Conservation (phyloP, 2,329 filamentous ascomycete genomes). For the Aspergillus alliaceus region DNA sequence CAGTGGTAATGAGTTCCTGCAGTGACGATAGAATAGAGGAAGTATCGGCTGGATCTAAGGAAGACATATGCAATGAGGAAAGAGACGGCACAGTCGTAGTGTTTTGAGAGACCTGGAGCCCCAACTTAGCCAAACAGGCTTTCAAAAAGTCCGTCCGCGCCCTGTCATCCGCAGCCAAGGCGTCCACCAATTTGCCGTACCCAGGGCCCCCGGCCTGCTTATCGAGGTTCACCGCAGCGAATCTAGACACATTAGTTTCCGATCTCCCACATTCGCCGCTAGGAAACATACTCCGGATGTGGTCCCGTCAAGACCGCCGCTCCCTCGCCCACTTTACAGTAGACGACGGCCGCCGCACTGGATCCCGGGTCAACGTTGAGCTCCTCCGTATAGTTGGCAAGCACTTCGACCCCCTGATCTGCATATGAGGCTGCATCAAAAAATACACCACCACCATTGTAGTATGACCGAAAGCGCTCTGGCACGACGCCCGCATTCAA, state of each 20-base stretch:
- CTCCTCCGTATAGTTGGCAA: constrained; percentile 76
- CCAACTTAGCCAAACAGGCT: constrained; percentile 75
- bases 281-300: constrained; percentile 76
- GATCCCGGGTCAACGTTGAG: constrained; percentile 74
- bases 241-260: constrained; percentile 53
- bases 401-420: constrained; percentile 69
- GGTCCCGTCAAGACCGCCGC: constrained; percentile 78
- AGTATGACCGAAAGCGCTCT: constrained; percentile 72
- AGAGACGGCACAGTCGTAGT: constrained; percentile 72
- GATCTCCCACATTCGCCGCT: too few species aligned
- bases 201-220: constrained; percentile 64
- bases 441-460: constrained; percentile 93
- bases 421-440: constrained; percentile 69
- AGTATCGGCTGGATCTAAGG: constrained; percentile 64
- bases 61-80: constrained; percentile 79
- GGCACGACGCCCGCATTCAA: constrained; percentile 58
- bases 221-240: constrained; percentile 75
- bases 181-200: constrained; percentile 69
- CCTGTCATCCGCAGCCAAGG: constrained; percentile 67
- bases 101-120: constrained; percentile 73
- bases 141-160: constrained; percentile 73
- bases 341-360: constrained; percentile 75
- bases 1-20: constrained; percentile 66
- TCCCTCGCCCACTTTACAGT: constrained; percentile 79
- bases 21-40: constrained; percentile 63